phyloP scores from a whole-genome alignment of 805 yeast species.

The Schizosaccharomyces osmophilus region DNA sequence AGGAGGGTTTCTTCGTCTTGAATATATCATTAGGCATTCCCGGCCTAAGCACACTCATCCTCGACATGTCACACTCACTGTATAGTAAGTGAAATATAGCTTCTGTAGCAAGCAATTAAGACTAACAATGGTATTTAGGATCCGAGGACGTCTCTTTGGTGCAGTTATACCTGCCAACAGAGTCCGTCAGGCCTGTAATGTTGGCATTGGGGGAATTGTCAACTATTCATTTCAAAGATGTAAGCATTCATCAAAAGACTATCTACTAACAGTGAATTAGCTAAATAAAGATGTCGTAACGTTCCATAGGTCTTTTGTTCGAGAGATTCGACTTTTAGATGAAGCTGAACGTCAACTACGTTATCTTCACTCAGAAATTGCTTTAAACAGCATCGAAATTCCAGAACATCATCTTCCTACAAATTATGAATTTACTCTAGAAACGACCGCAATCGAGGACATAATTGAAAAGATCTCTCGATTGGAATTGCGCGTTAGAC shows the following conservation, averaged over 20 bases:
- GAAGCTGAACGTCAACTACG: constrained; percentile 70
- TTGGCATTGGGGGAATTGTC: constrained; percentile 71
- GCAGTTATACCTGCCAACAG: constrained; percentile 76
- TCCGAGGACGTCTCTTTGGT: constrained; percentile 94
- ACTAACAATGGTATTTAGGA: constrained; percentile 14
- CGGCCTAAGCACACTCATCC: neutral
- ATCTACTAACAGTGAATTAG: neutral
- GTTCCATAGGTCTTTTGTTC: constrained; percentile 77
- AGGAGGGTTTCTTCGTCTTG: no score
- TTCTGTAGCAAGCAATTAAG: neutral
- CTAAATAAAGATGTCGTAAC: constrained; percentile 54
- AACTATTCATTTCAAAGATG: constrained; percentile 63
- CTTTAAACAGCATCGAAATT: constrained; percentile 12
- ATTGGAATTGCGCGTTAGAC: constrained; percentile 50
- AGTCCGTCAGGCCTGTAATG: constrained; percentile 68
- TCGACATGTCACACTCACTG: neutral
- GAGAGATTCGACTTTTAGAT: constrained; percentile 62
- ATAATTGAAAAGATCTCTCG: constrained; percentile 34
- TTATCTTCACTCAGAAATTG: constrained; percentile 13
- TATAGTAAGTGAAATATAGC: constrained; percentile 8
- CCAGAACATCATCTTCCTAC: constrained; percentile 18
- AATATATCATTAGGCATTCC: no score
- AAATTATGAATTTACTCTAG: constrained; percentile 17
- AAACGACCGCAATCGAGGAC: constrained; percentile 47
- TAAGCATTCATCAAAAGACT: constrained; percentile 2